Conservation (phyloP, 169 alveolate species). For the Perkinsus olseni region DNA sequence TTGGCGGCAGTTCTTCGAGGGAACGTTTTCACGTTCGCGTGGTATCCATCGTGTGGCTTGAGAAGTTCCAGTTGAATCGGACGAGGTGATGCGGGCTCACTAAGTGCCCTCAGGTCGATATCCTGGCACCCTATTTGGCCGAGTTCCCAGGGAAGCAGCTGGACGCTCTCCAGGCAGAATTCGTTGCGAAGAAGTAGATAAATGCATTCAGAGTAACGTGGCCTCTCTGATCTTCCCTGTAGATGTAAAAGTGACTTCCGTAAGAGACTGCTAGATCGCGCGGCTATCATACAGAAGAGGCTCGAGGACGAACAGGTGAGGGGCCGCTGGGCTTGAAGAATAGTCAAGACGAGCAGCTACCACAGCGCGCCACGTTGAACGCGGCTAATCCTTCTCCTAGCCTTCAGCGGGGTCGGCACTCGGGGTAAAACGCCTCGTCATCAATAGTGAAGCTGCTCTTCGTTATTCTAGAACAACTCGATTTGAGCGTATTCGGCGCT, state of each 20-base stretch:
- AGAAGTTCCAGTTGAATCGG: not conserved
- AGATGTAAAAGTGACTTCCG: slow-evolving; percentile 36
- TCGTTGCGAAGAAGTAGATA: slow-evolving; percentile 33
- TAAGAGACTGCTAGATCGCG: slow-evolving; percentile 57
- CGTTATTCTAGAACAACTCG: too few species aligned
- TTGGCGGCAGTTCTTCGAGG: too few species aligned
- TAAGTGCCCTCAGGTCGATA: not conserved
- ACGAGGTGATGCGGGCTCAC: not conserved
- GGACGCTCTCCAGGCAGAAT: slow-evolving; percentile 50
- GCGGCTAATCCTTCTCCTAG: too few species aligned
- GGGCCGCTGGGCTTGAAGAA: too few species aligned
- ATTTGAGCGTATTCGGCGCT: too few species aligned
- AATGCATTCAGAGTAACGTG: too few species aligned
- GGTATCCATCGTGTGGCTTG: too few species aligned
- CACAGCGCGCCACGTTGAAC: too few species aligned
- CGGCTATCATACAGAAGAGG: slow-evolving; percentile 59
- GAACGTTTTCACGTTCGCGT: not conserved
- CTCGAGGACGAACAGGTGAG: slow-evolving; percentile 52
- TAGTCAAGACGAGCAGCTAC: too few species aligned
- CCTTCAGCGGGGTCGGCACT: too few species aligned
- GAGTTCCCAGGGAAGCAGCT: slow-evolving; percentile 36
- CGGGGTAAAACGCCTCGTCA: too few species aligned
- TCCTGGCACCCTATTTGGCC: not conserved
- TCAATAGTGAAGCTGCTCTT: too few species aligned
- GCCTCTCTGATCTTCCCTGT: not conserved